A percentile compares a stretch with the other conserved stretches of the same genome.
phyloP scores from a whole-genome alignment of 1,139 yeast species.

The Suhomyces choctaworum region DNA sequence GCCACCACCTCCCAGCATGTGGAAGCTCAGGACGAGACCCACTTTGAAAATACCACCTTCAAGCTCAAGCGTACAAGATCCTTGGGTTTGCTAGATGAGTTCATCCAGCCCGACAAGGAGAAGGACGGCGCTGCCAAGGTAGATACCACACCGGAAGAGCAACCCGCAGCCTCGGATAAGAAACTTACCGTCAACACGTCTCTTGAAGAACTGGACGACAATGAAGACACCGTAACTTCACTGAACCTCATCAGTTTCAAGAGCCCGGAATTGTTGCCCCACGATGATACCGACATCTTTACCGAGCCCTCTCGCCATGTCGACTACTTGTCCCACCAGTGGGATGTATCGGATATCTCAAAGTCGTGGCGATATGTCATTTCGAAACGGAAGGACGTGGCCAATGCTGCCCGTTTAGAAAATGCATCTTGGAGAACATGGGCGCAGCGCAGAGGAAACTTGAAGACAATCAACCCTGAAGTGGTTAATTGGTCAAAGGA shows the following conservation, averaged over 20 bases:
- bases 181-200: slow-evolving; percentile 1
- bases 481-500: slow-evolving; percentile 79
- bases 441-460: slow-evolving; percentile 71
- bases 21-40: slow-evolving; percentile 70
- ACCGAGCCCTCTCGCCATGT: slow-evolving; percentile 88
- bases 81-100: slow-evolving; percentile 77
- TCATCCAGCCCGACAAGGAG: slow-evolving; percentile 42
- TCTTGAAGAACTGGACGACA: background rate
- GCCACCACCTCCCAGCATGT: slow-evolving; percentile 60
- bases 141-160: background rate
- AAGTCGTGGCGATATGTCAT: slow-evolving; percentile 95
- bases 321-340: slow-evolving; percentile 89
- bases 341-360: slow-evolving; percentile 93
- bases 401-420: slow-evolving; percentile 66
- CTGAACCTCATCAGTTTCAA: slow-evolving; percentile 5
- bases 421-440: slow-evolving; percentile 87
- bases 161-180: background rate
- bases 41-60: slow-evolving; percentile 71
- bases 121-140: background rate
- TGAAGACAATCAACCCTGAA: slow-evolving; percentile 71
- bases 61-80: slow-evolving; percentile 81
- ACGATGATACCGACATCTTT: slow-evolving; percentile 82
- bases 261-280: slow-evolving; percentile 53
- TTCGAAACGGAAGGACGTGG: slow-evolving; percentile 71
- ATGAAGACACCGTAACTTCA: slow-evolving; percentile 3